Conservation (phyloP, 2,329 filamentous ascomycete species). For the Elsinoe ampelina region DNA sequence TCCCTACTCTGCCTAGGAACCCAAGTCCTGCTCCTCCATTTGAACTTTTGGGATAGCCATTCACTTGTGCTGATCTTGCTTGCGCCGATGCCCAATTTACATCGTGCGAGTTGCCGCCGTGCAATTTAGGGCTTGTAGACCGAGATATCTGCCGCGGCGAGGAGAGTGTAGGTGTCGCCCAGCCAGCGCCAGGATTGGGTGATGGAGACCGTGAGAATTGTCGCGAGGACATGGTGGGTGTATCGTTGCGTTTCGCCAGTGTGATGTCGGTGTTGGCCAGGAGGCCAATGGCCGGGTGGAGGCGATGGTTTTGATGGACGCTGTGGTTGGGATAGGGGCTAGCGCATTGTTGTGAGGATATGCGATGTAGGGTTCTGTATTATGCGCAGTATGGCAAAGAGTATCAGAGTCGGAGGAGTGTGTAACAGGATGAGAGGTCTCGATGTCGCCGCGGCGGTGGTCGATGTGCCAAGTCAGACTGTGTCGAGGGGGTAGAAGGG, state of each 20-base stretch:
- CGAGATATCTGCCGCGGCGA: conserved; percentile 51
- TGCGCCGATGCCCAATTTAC: conserved; percentile 79
- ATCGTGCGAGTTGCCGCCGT: conserved; percentile 45
- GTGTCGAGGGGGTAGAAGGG: background rate
- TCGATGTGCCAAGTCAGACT: background rate
- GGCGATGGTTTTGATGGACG: background rate
- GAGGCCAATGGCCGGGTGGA: background rate
- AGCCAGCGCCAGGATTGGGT: conserved; percentile 73
- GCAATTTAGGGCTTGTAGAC: conserved; percentile 27
- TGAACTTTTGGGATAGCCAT: conserved; percentile 61
- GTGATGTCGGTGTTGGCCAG: background rate
- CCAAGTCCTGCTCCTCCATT: conserved; percentile 66
- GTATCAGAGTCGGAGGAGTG: too few species aligned
- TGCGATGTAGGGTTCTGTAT: background rate
- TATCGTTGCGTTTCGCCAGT: background rate
- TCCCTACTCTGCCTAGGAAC: conserved; percentile 79
- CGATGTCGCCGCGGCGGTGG: background rate
- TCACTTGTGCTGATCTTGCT: conserved; percentile 62
- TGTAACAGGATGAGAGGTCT: background rate
- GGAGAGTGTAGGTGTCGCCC: conserved; percentile 73
- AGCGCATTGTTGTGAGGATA: background rate
- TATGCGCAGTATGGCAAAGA: background rate
- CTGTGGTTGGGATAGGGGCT: background rate
- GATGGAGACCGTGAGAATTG: conserved; percentile 72
- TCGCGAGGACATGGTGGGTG: background rate